Base-by-base conservation (phyloP, 2,329 filamentous ascomycete species). In the Clarireedia homoeocarpa region DNA sequence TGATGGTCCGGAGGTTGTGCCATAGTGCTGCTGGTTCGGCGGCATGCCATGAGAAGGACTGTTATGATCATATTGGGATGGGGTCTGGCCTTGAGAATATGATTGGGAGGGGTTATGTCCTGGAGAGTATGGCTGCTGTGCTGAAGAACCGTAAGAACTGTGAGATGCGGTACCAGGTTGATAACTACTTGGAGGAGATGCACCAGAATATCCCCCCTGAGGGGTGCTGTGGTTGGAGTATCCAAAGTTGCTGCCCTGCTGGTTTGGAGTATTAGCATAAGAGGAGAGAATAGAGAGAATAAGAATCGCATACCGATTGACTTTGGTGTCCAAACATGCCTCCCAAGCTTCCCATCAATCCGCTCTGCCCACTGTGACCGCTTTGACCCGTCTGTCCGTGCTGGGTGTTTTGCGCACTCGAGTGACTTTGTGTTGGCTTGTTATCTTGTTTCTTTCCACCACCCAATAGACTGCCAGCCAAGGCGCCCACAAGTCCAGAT, bases 111-210 rank as follows among this genome's bases (percentile, higher is more conserved):
- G 44, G 3, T 23, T 7, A 17, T 48, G 51, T 49, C 34, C 44
- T 48, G 38, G 49, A 4, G 61, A 57, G 38, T 59, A 48, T 46
- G 39, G 17, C n/a, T 27, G 39, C 51, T 48, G 55, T 12, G 59
- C 49, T n/a, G 57, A 58, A 45, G 59, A 54, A 30, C 60, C 58
- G 53, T 64, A 63, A 12, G 53, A 55, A 17, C 56, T 51, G 26
- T 61, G 61, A 10, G 57, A 54, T 24, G 59, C 54, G 17, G 61
- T 63, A 39, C 59, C 55, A 27, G 75, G 71, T 63, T 84, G 79
- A 67, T 85, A 85, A 6, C 80, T 77, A 14, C 77, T 70, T n/a
- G 82, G 79, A 12, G 85, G 85, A 40, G 84, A 81, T 56, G 80
- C 75, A 55, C 83, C 85, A 47, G 65, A 58, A 74, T 88, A 89